A percentile compares a stretch with the other conserved stretches of the same genome.
These are phyloP conservation scores for Podaxis sp. DNA, from an alignment of 768 basidiomycete genomes.

Conservation along the genomic window DNA sequence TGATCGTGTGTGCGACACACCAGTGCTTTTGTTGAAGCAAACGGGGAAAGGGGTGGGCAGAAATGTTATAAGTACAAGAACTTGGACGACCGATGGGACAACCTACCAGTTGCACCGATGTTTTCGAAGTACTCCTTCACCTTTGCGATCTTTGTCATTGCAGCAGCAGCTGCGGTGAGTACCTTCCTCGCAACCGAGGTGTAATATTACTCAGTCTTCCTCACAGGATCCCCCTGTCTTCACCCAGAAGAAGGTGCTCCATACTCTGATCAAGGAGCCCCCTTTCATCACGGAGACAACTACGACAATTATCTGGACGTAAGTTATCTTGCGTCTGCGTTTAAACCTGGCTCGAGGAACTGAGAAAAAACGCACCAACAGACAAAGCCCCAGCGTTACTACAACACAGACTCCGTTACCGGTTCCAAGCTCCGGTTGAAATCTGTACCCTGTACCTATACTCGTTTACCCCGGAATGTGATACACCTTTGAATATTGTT, in stretches of 20 bases:
- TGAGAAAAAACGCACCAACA: background rate
- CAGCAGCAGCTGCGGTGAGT: background rate
- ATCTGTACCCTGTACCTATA: background rate
- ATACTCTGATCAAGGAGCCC: background rate
- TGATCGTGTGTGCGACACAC: background rate
- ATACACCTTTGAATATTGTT: background rate
- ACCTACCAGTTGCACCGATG: background rate
- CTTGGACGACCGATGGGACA: background rate
- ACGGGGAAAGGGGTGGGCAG: background rate
- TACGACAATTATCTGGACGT: constrained; percentile 9
- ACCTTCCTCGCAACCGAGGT: background rate
- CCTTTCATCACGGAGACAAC: constrained; percentile 5
- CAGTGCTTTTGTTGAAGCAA: background rate
- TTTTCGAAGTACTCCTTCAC: background rate
- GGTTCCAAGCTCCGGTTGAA: background rate
- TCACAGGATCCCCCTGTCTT: background rate
- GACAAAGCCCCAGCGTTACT: constrained; percentile 3
- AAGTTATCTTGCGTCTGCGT: background rate
- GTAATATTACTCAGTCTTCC: background rate
- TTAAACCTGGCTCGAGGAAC: background rate
- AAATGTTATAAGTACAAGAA: background rate
- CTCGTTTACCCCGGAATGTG: background rate
- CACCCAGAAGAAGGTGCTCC: constrained; percentile 4
- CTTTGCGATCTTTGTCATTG: background rate
- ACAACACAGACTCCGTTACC: background rate